phyloP scores from a whole-genome alignment of 2,329 filamentous ascomycete genomes.

The Penicillium paneum region DNA sequence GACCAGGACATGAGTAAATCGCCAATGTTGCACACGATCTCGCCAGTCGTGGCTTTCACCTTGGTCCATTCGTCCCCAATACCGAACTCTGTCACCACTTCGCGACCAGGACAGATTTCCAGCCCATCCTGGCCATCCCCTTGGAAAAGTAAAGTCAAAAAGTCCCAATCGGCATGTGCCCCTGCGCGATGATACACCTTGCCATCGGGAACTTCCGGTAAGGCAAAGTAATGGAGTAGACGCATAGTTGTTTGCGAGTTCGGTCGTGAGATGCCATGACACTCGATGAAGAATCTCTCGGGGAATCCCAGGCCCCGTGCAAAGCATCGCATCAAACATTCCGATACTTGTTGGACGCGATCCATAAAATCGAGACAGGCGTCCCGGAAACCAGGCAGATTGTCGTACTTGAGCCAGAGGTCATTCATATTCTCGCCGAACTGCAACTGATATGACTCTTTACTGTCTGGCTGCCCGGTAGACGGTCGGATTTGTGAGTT shows the following conservation, averaged over 20 bases:
- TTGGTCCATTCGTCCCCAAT: conserved; percentile 62
- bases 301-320: conserved; percentile 56
- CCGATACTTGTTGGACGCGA: conserved; percentile 51
- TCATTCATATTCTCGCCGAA: conserved; percentile 55
- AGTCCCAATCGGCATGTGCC: conserved; percentile 63
- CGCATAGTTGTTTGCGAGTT: conserved; percentile 56
- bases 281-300: conserved; percentile 56
- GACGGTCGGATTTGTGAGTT: conserved; percentile 57
- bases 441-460: conserved; percentile 63
- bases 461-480: conserved; percentile 57
- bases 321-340: conserved; percentile 58
- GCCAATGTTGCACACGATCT: conserved; percentile 64
- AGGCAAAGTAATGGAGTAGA: conserved; percentile 56
- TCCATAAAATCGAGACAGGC: conserved; percentile 54
- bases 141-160: conserved; percentile 63
- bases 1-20: conserved; percentile 66
- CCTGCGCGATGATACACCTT: conserved; percentile 57
- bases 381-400: conserved; percentile 50
- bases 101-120: conserved; percentile 63
- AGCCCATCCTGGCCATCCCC: conserved; percentile 58
- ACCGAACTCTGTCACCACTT: conserved; percentile 58
- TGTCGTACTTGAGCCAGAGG: conserved; percentile 51
- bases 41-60: conserved; percentile 53
- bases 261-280: conserved; percentile 50
- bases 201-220: conserved; percentile 37